Conservation (phyloP, 2,329 filamentous ascomycete genomes). For the Penicillium freii region DNA sequence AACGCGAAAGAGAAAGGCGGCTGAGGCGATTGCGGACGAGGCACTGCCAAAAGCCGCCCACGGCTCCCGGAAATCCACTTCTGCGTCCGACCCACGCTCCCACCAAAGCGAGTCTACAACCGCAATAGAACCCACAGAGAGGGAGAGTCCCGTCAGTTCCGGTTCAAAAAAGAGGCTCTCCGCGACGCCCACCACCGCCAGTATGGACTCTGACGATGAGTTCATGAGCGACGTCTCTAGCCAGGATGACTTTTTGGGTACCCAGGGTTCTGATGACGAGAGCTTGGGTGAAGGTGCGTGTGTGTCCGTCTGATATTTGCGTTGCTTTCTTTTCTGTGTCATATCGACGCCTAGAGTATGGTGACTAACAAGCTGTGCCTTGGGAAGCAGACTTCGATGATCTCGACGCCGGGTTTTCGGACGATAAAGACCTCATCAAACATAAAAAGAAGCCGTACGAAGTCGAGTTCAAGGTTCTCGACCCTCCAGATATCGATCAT, state of each 20-base stretch:
- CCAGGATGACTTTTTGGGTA: constrained; percentile 65
- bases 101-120: constrained; percentile 25
- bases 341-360: neutral
- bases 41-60: constrained; percentile 29
- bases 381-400: constrained; percentile 54
- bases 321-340: neutral
- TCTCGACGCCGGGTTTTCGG: constrained; percentile 60
- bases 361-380: constrained; percentile 7
- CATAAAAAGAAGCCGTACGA: constrained; percentile 75
- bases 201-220: constrained; percentile 95
- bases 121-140: constrained; percentile 8
- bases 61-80: constrained; percentile 24
- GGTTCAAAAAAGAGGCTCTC: constrained; percentile 32
- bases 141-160: constrained; percentile 20
- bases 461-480: constrained; percentile 78
- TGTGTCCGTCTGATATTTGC: constrained; percentile 3
- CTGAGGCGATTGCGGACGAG: constrained; percentile 42
- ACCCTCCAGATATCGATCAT: constrained; percentile 74
- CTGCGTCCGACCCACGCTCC: constrained; percentile 27
- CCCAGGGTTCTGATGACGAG: constrained; percentile 71
- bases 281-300: constrained; percentile 45
- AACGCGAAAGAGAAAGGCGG: constrained; percentile 54
- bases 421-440: constrained; percentile 69
- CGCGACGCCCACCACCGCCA: constrained; percentile 48
- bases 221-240: constrained; percentile 83